phyloP scores from a whole-genome alignment of 768 basidiomycete genomes.

The Pilatotrama ljubarskyi region DNA sequence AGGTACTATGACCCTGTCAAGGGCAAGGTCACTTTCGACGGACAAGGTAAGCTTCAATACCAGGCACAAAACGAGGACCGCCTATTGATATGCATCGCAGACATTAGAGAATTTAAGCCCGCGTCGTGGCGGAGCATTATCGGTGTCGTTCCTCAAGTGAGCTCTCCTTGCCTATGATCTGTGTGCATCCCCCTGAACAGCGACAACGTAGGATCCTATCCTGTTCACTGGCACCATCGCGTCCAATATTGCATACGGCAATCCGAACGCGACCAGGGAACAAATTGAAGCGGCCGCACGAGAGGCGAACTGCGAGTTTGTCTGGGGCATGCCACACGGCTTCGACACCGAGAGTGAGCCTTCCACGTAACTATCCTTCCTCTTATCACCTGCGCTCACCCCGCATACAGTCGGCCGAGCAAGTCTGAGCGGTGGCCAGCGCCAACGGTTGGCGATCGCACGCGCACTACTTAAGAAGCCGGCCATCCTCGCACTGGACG shows the following conservation, averaged over 20 bases:
- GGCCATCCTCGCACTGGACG: slow-evolving; percentile 83
- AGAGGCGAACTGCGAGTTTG: slow-evolving; percentile 94
- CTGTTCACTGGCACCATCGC: slow-evolving; percentile 93
- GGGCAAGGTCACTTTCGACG: slow-evolving; percentile 83
- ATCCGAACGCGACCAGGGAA: slow-evolving; percentile 68
- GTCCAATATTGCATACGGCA: slow-evolving; percentile 91
- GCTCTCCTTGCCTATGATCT: neutral
- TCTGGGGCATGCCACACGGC: slow-evolving; percentile 91
- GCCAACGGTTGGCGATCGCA: slow-evolving; percentile 80
- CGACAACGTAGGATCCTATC: slow-evolving; percentile 60
- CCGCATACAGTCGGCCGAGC: slow-evolving; percentile 57
- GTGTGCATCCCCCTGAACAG: neutral
- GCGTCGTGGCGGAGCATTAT: slow-evolving; percentile 88
- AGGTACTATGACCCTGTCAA: slow-evolving; percentile 88
- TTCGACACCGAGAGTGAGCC: slow-evolving; percentile 88
- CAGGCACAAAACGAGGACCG: neutral
- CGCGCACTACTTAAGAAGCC: slow-evolving; percentile 89
- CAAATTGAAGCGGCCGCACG: slow-evolving; percentile 88
- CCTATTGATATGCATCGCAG: slow-evolving; percentile 36
- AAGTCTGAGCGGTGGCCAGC: slow-evolving; percentile 76
- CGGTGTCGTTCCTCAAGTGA: slow-evolving; percentile 87
- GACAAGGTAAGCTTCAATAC: slow-evolving; percentile 58
- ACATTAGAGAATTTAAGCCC: slow-evolving; percentile 84
- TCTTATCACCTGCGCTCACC: neutral
- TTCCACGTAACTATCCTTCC: neutral